Percentiles rank a stretch among this genome's conserved stretches.
phyloP scores from a whole-genome alignment of 169 alveolate genomes.

The Eimeria tenella region DNA sequence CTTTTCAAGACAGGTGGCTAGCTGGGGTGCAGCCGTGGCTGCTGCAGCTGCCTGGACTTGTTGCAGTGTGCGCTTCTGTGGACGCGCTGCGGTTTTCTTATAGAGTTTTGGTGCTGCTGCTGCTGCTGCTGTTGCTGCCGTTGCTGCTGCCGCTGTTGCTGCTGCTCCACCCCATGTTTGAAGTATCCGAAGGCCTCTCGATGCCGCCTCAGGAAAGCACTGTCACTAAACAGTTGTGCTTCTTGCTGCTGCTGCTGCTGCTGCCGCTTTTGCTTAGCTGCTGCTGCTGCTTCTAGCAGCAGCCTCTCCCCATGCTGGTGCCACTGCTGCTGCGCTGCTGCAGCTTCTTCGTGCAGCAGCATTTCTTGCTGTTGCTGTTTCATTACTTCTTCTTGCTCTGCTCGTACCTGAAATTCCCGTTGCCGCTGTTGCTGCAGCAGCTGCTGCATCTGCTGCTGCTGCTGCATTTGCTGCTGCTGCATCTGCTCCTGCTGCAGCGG shows the following conservation, averaged over 20 bases:
- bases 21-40: background rate
- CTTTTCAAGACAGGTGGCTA: background rate
- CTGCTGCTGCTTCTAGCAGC: slow-evolving; percentile 26
- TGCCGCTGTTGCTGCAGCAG: background rate
- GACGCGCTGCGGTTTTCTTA: background rate
- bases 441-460: slow-evolving; percentile 20
- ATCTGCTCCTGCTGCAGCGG: background rate
- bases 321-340: slow-evolving; percentile 36
- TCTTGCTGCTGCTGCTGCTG: slow-evolving; percentile 25
- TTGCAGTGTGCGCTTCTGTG: background rate
- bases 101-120: background rate
- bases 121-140: background rate
- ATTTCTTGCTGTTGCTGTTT: background rate
- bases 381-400: slow-evolving; percentile 19
- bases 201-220: background rate
- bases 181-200: background rate
- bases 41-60: background rate
- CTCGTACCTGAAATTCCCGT: background rate
- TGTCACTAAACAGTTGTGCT: background rate
- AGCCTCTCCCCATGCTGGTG: slow-evolving; percentile 15
- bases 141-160: slow-evolving; percentile 23
- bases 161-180: background rate
- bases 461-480: slow-evolving; percentile 1
- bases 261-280: background rate
- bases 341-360: slow-evolving; percentile 16